These are phyloP conservation scores for Halophytophthora polymorphica DNA, from an alignment of 352 stramenopile species.

Conservation along the genomic window DNA sequence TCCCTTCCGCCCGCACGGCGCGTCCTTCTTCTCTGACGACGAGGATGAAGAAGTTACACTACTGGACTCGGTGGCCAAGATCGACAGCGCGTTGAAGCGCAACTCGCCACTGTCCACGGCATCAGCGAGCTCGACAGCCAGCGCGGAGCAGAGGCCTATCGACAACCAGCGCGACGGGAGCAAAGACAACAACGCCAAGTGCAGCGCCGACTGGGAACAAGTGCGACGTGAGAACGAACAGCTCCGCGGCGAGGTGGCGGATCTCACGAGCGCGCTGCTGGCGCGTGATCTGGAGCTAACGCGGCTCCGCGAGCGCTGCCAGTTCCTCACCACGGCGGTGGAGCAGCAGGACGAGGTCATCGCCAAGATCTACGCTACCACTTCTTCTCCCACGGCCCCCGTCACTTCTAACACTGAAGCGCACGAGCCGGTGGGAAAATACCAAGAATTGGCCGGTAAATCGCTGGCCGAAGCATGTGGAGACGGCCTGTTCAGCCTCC, in stretches of 20 bases:
- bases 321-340: constrained; percentile 53
- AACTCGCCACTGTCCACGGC: constrained; percentile 19
- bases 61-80: constrained; percentile 22
- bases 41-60: constrained; percentile 24
- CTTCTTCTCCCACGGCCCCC: constrained; percentile 8
- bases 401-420: constrained; percentile 6
- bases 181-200: constrained; percentile 6
- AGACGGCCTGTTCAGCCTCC: neutral
- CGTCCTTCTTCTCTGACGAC: constrained; percentile 11
- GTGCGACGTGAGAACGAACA: constrained; percentile 44
- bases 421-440: neutral
- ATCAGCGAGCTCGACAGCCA: constrained; percentile 9
- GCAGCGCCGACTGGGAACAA: constrained; percentile 3
- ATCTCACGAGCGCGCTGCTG: constrained; percentile 67
- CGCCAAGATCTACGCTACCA: constrained; percentile 68
- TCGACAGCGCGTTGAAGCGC: constrained; percentile 15
- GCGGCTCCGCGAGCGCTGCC: constrained; percentile 58
- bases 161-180: constrained; percentile 3
- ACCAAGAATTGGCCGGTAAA: neutral
- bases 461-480: neutral
- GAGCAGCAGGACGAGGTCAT: constrained; percentile 79
- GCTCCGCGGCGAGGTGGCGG: constrained; percentile 49
- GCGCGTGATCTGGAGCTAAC: constrained; percentile 74
- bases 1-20: too few relatives aligned
- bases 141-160: neutral